These are phyloP conservation scores for Penicillium dipodomyicola DNA, from an alignment of 495 filamentous ascomycete species.

Conservation along the genomic window DNA sequence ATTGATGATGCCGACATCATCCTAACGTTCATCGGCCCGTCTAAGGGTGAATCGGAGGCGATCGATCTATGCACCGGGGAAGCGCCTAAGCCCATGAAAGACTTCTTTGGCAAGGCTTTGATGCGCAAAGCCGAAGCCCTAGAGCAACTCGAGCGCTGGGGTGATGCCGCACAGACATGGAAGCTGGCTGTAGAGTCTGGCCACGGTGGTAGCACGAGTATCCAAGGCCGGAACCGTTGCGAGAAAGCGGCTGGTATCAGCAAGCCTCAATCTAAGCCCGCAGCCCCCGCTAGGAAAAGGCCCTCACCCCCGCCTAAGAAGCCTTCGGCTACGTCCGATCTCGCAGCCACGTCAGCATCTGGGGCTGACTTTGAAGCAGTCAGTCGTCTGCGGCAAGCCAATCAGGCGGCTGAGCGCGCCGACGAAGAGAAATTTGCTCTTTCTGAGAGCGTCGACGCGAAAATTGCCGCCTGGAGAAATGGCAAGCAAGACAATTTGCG, in stretches of 20 bases:
- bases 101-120: constrained; percentile 88
- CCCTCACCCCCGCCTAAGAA: constrained; percentile 38
- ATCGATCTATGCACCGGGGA: constrained; percentile 66
- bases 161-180: constrained; percentile 78
- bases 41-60: constrained; percentile 72
- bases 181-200: constrained; percentile 76
- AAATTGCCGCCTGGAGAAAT: constrained; percentile 73
- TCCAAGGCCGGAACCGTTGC: constrained; percentile 84
- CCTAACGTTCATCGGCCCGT: constrained; percentile 74
- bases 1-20: constrained; percentile 79
- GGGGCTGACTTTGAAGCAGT: constrained; percentile 59
- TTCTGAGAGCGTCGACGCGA: constrained; percentile 75
- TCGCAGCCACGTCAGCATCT: constrained; percentile 29
- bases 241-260: constrained; percentile 71
- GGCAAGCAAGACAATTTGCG: constrained; percentile 91
- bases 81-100: constrained; percentile 80
- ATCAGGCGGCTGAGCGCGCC: constrained; percentile 74
- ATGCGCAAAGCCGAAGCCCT: constrained; percentile 93
- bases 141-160: constrained; percentile 93
- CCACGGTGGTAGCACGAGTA: constrained; percentile 76
- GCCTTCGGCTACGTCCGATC: constrained; percentile 49
- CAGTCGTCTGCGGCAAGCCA: constrained; percentile 71
- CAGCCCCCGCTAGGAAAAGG: constrained; percentile 38
- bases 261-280: constrained; percentile 46
- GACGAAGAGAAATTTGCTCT: constrained; percentile 93